These are phyloP conservation scores for Talaromyces proteolyticus DNA, from an alignment of 495 filamentous ascomycete genomes.

Conservation along the genomic window DNA sequence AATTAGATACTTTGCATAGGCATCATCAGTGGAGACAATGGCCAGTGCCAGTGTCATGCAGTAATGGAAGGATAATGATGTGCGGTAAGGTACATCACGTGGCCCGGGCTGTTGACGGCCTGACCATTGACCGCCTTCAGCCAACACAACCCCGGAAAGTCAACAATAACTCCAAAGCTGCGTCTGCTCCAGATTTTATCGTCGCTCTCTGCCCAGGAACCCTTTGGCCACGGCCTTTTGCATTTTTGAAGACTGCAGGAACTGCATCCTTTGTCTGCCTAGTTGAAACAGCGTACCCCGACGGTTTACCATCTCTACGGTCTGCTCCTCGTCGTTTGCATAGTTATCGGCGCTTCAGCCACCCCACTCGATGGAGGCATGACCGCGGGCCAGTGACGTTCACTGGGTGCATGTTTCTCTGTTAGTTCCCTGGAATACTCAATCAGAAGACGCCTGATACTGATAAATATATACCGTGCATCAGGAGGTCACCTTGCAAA, in stretches of 20 bases:
- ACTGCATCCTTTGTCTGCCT: background rate
- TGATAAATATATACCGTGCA: background rate
- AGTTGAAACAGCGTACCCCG: background rate
- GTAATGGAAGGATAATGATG: too few species aligned
- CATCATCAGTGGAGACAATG: too few species aligned
- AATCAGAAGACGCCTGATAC: background rate
- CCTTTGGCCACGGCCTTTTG: too few species aligned
- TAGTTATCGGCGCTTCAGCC: background rate
- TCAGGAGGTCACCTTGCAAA: background rate
- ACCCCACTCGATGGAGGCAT: background rate
- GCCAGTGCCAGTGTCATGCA: too few species aligned
- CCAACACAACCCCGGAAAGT: background rate
- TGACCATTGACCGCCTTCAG: background rate
- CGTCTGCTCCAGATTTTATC: too few species aligned
- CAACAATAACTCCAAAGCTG: background rate
- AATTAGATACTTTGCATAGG: too few species aligned
- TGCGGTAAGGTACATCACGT: background rate
- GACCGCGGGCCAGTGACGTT: background rate
- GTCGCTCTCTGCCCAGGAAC: too few species aligned
- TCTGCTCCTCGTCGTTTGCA: background rate
- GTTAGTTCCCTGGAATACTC: background rate
- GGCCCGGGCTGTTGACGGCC: background rate
- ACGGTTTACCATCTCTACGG: background rate
- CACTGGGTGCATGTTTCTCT: background rate
- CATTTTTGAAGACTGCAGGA: background rate